phyloP scores from a whole-genome alignment of 2,329 filamentous ascomycete species.

The Fusarium sp. region DNA sequence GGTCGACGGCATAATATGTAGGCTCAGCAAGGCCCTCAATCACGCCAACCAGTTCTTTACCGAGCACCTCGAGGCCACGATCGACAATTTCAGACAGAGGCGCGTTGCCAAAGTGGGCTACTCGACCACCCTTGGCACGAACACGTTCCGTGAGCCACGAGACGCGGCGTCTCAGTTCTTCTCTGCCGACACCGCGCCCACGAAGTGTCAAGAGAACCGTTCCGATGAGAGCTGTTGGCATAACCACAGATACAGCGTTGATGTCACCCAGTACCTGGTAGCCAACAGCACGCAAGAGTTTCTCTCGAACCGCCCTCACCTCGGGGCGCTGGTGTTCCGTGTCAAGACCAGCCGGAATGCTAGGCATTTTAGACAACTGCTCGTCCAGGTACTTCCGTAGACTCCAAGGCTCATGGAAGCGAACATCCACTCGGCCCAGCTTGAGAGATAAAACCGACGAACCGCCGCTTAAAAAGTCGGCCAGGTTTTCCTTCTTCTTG shows the following conservation, averaged over 20 bases:
- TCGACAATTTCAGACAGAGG: constrained; percentile 86
- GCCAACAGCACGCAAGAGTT: constrained; percentile 84
- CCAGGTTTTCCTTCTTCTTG: constrained; percentile 94
- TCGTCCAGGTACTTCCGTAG: constrained; percentile 82
- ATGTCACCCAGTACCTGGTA: constrained; percentile 95
- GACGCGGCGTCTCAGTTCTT: constrained; percentile 85
- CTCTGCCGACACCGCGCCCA: constrained; percentile 89
- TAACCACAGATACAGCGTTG: constrained; percentile 95
- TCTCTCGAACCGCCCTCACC: constrained; percentile 69
- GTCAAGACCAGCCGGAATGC: constrained; percentile 53
- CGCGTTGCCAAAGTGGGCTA: constrained; percentile 89
- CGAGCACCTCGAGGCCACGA: constrained; percentile 89
- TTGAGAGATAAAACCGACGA: constrained; percentile 90
- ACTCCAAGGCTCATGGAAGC: constrained; percentile 97
- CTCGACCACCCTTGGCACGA: constrained; percentile 85
- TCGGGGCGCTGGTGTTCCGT: constrained; percentile 59
- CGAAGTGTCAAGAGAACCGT: constrained; percentile 92
- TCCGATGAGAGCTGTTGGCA: constrained; percentile 96
- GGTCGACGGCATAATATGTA: constrained; percentile 93
- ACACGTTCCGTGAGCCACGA: constrained; percentile 90
- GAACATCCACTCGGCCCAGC: constrained; percentile 90
- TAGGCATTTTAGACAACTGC: constrained; percentile 70
- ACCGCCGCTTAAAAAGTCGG: constrained; percentile 84
- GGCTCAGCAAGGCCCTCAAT: constrained; percentile 85
- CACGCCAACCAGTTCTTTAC: constrained; percentile 85